Percentiles rank a stretch among this genome's conserved stretches.
Evolutionary conservation across 169 alveolate genomes (phyloP).

Genomic region (Perkinsus olseni): DNA sequence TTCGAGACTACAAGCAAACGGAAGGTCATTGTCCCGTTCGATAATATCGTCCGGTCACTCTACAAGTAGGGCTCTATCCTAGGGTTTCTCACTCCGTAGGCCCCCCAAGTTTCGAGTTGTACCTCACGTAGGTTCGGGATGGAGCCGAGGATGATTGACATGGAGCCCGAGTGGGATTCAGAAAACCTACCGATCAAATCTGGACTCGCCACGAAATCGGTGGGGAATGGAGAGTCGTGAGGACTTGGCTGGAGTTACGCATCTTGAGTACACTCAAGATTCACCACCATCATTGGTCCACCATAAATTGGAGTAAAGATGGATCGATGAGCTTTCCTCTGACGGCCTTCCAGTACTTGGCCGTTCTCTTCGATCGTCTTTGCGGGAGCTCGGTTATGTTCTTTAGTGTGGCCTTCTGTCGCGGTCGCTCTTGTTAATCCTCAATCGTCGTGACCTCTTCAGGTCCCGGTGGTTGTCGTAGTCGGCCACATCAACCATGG

Average conservation of each 20-base stretch:
- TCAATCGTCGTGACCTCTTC: too few species aligned
- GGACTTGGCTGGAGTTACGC: too few species aligned
- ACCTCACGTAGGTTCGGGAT: constrained; percentile 2
- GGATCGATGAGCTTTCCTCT: too few species aligned
- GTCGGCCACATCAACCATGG: constrained; percentile 74
- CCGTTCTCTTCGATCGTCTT: too few species aligned
- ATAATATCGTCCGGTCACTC: background rate
- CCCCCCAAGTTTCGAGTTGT: too few species aligned
- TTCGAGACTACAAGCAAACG: constrained; percentile 42
- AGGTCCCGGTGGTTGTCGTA: constrained; percentile 54
- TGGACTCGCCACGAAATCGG: background rate
- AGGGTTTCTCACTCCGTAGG: too few species aligned
- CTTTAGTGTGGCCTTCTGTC: too few species aligned
- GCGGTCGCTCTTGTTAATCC: too few species aligned
- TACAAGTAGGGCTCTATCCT: background rate
- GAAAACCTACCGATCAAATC: background rate
- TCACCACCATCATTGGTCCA: background rate
- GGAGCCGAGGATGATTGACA: constrained; percentile 7
- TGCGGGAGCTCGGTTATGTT: too few species aligned
- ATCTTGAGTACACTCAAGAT: too few species aligned
- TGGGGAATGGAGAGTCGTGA: background rate
- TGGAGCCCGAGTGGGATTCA: constrained; percentile 15
- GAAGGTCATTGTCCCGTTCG: background rate
- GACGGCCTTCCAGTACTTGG: too few species aligned
- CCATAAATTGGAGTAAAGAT: too few species aligned